phyloP scores from a whole-genome alignment of 257 asterid species.

The Solanum peruvianum region DNA sequence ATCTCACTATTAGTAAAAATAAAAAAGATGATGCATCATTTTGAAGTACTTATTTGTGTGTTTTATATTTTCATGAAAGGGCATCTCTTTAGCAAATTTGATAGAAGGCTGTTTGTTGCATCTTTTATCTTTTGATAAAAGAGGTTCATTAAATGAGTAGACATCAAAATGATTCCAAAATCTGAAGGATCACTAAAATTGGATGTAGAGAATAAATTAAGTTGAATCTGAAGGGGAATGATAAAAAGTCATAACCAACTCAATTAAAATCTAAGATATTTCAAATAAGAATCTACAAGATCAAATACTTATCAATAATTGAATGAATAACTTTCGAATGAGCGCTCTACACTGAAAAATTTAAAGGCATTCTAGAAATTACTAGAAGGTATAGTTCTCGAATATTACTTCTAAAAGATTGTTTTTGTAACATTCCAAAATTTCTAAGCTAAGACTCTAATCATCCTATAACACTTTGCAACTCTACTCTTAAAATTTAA shows the following conservation, averaged over 20 bases:
- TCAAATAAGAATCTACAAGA: neutral
- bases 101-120: neutral
- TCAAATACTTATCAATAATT: neutral
- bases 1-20: neutral
- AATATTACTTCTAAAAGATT: neutral
- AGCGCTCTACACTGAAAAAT: neutral
- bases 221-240: neutral
- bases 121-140: no score
- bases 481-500: no score
- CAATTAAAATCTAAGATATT: no score
- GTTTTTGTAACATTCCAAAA: no score
- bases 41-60: neutral
- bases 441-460: no score
- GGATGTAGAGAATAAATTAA: neutral
- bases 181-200: neutral
- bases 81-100: neutral
- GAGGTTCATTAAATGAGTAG: neutral
- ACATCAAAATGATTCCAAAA: neutral
- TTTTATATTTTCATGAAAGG: neutral
- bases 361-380: neutral
- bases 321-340: neutral
- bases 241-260: neutral
- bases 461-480: no score
- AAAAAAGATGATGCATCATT: neutral
- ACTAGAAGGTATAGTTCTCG: neutral